Conservation (phyloP, 352 stramenopile genomes). For the Phytophthora uliginosa region DNA sequence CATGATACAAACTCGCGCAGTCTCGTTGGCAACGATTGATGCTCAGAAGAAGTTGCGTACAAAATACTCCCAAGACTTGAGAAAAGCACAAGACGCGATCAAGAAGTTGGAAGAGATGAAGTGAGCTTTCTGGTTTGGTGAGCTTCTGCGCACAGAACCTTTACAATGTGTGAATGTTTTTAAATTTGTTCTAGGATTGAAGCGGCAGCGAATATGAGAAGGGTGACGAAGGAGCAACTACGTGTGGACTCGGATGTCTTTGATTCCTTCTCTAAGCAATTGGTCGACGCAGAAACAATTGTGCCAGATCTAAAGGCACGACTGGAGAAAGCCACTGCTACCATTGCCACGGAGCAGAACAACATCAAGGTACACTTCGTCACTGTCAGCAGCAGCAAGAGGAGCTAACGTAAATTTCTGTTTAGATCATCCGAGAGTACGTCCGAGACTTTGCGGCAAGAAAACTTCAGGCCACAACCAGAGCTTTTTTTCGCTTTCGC, state of each 20-base stretch:
- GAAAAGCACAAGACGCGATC: conserved; percentile 54
- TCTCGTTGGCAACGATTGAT: conserved; percentile 46
- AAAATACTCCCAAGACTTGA: conserved; percentile 63
- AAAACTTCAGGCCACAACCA: conserved; percentile 52
- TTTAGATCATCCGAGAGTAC: conserved; percentile 55
- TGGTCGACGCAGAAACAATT: conserved; percentile 58
- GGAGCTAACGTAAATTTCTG: not conserved
- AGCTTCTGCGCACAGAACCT: not conserved
- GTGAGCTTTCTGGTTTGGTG: conserved; percentile 26
- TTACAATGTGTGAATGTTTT: not conserved
- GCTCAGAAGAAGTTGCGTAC: conserved; percentile 47
- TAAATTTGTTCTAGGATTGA: conserved; percentile 9
- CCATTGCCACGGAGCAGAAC: conserved; percentile 54
- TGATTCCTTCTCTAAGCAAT: conserved; percentile 75
- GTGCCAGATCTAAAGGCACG: conserved; percentile 53
- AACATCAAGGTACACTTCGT: conserved; percentile 50
- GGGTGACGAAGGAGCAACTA: conserved; percentile 32
- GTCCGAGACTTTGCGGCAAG: conserved; percentile 49
- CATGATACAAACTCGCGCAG: conserved; percentile 39
- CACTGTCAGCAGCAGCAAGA: not conserved
- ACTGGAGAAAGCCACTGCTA: conserved; percentile 48
- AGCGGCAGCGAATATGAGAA: conserved; percentile 8
- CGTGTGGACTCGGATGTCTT: conserved; percentile 75
- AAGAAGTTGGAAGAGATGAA: conserved; percentile 50
- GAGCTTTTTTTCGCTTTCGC: conserved; percentile 45